These are phyloP conservation scores for Mycena pura DNA, from an alignment of 768 basidiomycete genomes.

Conservation along the genomic window DNA sequence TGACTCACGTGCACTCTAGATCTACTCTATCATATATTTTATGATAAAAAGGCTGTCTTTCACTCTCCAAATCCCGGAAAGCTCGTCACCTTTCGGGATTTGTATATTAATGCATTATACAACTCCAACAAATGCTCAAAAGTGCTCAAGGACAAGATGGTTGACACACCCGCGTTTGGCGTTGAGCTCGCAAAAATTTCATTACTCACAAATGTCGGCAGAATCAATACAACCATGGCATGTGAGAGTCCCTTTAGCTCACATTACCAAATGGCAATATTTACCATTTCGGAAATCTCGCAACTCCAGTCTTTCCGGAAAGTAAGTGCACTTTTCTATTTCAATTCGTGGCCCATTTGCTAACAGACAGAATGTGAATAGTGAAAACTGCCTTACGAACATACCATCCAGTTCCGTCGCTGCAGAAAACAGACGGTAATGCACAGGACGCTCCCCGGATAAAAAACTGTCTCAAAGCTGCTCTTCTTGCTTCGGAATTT, in stretches of 20 bases:
- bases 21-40: slow-evolving; percentile 81
- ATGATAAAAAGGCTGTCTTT: slow-evolving; percentile 71
- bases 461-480: slow-evolving; percentile 89
- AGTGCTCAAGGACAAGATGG: slow-evolving; percentile 87
- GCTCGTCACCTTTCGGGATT: slow-evolving; percentile 74
- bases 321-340: slow-evolving; percentile 34
- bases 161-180: slow-evolving; percentile 79
- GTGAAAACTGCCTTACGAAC: slow-evolving; percentile 89
- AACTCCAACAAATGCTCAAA: slow-evolving; percentile 87
- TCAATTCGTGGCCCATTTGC: background rate
- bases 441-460: slow-evolving; percentile 91
- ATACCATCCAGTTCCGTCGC: slow-evolving; percentile 89
- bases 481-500: slow-evolving; percentile 72
- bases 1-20: slow-evolving; percentile 34
- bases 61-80: slow-evolving; percentile 64
- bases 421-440: slow-evolving; percentile 88
- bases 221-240: slow-evolving; percentile 93
- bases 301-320: slow-evolving; percentile 79
- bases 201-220: slow-evolving; percentile 85
- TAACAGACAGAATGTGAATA: background rate
- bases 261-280: slow-evolving; percentile 14
- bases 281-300: too few relatives aligned
- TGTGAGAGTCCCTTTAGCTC: slow-evolving; percentile 52
- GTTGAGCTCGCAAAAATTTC: slow-evolving; percentile 84
- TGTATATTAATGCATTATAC: slow-evolving; percentile 84